Percentiles rank a stretch among this genome's conserved stretches.
Evolutionary conservation across 1,284 basidiomycete species (phyloP).

Genomic region (Exobasidium cylindrosporum): DNA sequence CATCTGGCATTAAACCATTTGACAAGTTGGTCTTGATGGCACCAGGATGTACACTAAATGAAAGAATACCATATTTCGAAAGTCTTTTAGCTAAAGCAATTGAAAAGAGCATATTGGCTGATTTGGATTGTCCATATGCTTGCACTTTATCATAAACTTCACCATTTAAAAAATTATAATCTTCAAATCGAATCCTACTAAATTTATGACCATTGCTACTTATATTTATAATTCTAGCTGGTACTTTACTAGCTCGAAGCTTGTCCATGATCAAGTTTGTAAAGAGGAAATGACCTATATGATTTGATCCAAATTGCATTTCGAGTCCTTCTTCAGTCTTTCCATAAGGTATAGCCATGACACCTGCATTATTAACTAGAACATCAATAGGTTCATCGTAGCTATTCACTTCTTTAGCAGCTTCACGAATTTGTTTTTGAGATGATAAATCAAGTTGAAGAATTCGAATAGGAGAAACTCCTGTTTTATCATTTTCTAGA

Average conservation of each 20-base stretch:
- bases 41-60: conserved; percentile 1
- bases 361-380: not conserved
- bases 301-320: not conserved
- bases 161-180: not conserved
- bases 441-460: not conserved
- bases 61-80: not conserved
- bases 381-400: not conserved
- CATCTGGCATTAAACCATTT: not conserved
- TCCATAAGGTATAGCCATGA: not conserved
- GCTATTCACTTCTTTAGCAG: not conserved
- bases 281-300: conserved; percentile 2
- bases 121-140: not conserved
- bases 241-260: not conserved
- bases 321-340: not conserved
- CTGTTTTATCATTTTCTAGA: not conserved
- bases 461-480: not conserved
- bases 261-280: not conserved
- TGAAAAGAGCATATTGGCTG: conserved; percentile 1
- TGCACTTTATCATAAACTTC: not conserved
- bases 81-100: not conserved
- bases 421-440: not conserved
- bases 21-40: not conserved
- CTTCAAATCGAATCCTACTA: not conserved
- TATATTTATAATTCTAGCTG: not conserved
- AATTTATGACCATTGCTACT: not conserved